A percentile compares a stretch with the other conserved stretches of the same genome.
These are phyloP conservation scores for Diaporthe sp. DNA, from an alignment of 2,329 filamentous ascomycete genomes.

Conservation along the genomic window DNA sequence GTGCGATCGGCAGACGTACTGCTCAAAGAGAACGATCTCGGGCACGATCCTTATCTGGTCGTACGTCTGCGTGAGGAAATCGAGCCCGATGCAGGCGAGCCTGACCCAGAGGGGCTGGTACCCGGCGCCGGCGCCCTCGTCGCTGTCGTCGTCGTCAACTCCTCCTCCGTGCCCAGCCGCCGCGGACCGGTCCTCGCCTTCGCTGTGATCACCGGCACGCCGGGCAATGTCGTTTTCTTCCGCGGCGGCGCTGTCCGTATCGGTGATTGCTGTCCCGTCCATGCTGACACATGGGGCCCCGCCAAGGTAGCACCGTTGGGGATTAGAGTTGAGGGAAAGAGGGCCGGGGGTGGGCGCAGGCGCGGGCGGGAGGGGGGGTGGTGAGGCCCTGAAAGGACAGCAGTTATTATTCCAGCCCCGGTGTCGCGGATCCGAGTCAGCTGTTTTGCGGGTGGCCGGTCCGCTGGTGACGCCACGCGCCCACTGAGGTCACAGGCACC, in stretches of 20 bases:
- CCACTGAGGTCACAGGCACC: conserved; percentile 7
- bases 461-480: not conserved
- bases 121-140: not conserved
- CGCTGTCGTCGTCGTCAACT: not conserved
- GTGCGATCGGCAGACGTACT: conserved; percentile 36
- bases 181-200: not conserved
- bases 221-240: not conserved
- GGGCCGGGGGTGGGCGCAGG: not conserved
- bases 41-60: conserved; percentile 43
- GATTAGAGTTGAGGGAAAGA: not conserved
- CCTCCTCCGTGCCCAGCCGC: not conserved
- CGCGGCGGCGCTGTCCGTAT: not conserved
- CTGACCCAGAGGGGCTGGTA: conserved; percentile 42
- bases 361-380: not conserved
- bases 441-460: not conserved
- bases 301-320: conserved; percentile 7
- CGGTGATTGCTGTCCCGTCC: conserved; percentile 28
- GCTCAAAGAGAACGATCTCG: conserved; percentile 41
- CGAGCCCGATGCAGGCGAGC: conserved; percentile 40
- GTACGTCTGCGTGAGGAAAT: conserved; percentile 41
- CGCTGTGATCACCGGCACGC: not conserved
- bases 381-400: not conserved
- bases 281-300: conserved; percentile 36
- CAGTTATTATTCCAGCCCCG: not conserved
- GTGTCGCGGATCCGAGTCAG: conserved; percentile 13